Base-by-base conservation (phyloP, 2,329 filamentous ascomycete species). In the Eurotiales sp. region DNA sequence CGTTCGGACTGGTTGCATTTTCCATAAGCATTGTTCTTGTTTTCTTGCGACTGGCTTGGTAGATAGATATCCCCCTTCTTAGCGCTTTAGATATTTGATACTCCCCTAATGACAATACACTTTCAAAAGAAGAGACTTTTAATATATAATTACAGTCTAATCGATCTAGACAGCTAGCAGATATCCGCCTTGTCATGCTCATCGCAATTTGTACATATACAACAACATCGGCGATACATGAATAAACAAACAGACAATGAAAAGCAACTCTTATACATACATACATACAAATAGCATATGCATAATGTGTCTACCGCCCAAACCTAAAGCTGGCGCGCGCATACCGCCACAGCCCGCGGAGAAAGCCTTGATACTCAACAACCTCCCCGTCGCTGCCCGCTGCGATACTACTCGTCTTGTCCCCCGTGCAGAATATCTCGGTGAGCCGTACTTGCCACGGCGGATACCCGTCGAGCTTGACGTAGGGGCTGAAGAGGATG, bases 381-480 rank as follows among this genome's bases (percentile, higher is more conserved):
- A 67, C 63, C 48, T 72, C 72, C 4, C 66, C 66, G 49, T 73
- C 72, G 4, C 65, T 66, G 49, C 65, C 67, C 0, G 68, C 71
- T 19, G 61, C 64, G 32, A 67, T 56, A 23, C 63, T 63, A 43
- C 67, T 68, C 39, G 60, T 67, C 43, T 66, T 71, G 53, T 72
- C 67, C 5, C 73, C 72, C 3, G 80, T 81, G 67, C 75, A 82
- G 66, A 91, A 96, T 52, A 99, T 96, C 76, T 99, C 93, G 0
- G 91, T 96, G 64, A 99, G 74, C 39, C 93, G 82, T 55, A 97
- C 81, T 72, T 96, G 93, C 93, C 93, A 99, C 1, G 93, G 93
- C 8, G 93, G 93, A 67, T 97, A 99, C 8, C 93, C 90, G 49
- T 90, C 85, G 40, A 99, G 73, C 66, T 90, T 85, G 49, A 97